Evolutionary conservation across 441 rosid species (phyloP).

Genomic region (Lepidium campestre): DNA sequence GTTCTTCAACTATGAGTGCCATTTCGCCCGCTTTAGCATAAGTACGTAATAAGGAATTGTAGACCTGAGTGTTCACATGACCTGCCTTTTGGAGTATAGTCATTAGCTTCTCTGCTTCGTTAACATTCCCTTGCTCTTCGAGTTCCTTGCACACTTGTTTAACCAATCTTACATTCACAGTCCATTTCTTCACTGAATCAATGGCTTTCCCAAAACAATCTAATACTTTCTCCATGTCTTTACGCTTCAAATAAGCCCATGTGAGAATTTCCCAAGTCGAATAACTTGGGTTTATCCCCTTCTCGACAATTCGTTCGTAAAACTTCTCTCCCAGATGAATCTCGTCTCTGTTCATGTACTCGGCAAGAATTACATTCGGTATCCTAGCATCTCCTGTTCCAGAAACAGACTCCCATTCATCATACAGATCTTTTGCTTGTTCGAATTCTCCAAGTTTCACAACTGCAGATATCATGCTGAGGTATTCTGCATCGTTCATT

Average conservation of each 20-base stretch:
- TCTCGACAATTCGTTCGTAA: conserved; percentile 39
- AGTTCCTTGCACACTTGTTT: conserved; percentile 41
- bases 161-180: conserved; percentile 45
- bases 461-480: conserved; percentile 64
- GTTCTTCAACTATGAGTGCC: conserved; percentile 69
- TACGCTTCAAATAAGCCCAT: conserved; percentile 54
- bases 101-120: conserved; percentile 62
- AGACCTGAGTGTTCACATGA: conserved; percentile 52
- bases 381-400: conserved; percentile 51
- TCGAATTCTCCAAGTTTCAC: conserved; percentile 60
- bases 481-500: conserved; percentile 71
- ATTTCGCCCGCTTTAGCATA: conserved; percentile 72
- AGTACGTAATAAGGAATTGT: conserved; percentile 63
- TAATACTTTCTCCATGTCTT: conserved; percentile 46
- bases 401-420: conserved; percentile 77
- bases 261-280: conserved; percentile 83
- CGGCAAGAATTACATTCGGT: conserved; percentile 63
- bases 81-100: conserved; percentile 53
- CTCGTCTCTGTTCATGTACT: conserved; percentile 49
- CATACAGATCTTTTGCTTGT: conserved; percentile 64
- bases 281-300: conserved; percentile 56
- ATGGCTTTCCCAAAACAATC: conserved; percentile 63
- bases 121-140: conserved; percentile 52
- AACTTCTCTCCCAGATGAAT: conserved; percentile 51
- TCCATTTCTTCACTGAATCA: conserved; percentile 62